Evolutionary conservation across 169 alveolate genomes (phyloP).

Genomic region (Plasmodium blacklocki): DNA sequence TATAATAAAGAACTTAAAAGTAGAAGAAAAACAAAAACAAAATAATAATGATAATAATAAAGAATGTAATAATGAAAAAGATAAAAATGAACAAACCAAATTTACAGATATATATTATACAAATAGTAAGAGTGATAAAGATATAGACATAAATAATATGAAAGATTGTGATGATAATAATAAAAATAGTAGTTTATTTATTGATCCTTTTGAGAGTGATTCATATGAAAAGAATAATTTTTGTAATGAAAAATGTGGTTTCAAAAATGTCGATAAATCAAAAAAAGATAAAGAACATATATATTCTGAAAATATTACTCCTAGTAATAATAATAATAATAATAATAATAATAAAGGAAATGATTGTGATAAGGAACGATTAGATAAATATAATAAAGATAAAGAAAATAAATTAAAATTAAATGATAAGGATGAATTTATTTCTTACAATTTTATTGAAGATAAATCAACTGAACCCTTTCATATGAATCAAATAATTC

Average conservation of each 20-base stretch:
- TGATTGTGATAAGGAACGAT: not conserved
- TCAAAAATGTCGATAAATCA: not conserved
- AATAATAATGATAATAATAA: not conserved
- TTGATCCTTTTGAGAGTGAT: too few relatives aligned
- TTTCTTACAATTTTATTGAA: not conserved
- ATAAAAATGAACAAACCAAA: not conserved
- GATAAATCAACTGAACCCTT: not conserved
- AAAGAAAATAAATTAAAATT: not conserved
- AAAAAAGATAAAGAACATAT: not conserved
- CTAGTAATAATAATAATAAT: not conserved
- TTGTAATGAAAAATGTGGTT: not conserved
- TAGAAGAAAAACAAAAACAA: not conserved
- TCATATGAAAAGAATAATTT: not conserved
- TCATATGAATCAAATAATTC: slow-evolving; percentile 17
- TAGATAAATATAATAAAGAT: not conserved
- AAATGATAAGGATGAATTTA: not conserved
- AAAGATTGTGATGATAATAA: too few relatives aligned
- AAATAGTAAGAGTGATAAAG: not conserved
- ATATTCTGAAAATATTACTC: too few relatives aligned
- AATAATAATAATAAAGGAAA: not conserved
- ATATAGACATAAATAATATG: not conserved
- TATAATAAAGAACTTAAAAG: not conserved
- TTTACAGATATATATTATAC: not conserved
- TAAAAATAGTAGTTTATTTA: too few relatives aligned
- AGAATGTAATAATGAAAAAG: not conserved